These are phyloP conservation scores for Leishmania tarentolae DNA, from an alignment of 208 protist species.

Conservation along the genomic window DNA sequence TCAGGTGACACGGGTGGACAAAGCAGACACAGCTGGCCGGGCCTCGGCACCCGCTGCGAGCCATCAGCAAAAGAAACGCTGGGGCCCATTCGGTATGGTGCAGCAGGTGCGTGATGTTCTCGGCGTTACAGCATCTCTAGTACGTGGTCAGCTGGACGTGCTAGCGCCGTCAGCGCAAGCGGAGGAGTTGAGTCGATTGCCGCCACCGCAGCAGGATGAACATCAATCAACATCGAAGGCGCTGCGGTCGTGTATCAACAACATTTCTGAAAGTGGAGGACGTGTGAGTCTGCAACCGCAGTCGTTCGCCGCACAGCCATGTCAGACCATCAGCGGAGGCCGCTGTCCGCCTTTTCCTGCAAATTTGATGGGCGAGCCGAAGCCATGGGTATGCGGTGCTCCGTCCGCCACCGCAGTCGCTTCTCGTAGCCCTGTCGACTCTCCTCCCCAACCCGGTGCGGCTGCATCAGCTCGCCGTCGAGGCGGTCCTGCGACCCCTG, in stretches of 20 bases:
- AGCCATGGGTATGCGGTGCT: background rate
- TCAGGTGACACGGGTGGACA: background rate
- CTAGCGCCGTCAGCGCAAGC: constrained; percentile 18
- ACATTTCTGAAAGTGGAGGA: background rate
- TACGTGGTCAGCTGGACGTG: constrained; percentile 57
- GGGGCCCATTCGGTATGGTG: constrained; percentile 41
- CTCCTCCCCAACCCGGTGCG: background rate
- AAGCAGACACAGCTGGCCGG: background rate
- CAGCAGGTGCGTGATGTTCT: constrained; percentile 64
- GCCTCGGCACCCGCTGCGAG: background rate
- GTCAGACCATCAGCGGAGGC: background rate
- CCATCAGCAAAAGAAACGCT: constrained; percentile 7
- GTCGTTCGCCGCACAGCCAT: background rate
- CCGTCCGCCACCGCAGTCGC: background rate
- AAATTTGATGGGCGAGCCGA: background rate
- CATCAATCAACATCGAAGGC: background rate
- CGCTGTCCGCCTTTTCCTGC: background rate
- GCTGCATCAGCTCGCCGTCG: too few relatives aligned
- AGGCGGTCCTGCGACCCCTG: background rate
- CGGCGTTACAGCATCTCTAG: constrained; percentile 59
- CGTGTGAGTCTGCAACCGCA: background rate
- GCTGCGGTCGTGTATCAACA: background rate
- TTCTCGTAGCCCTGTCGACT: background rate
- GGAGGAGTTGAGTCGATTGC: constrained; percentile 5
- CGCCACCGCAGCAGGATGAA: constrained; percentile 1